Evolutionary conservation across 176 grass and related monocot species (phyloP), one percentile per base, ranked within the genome.

Genomic region (Leersia perrieri): DNA sequence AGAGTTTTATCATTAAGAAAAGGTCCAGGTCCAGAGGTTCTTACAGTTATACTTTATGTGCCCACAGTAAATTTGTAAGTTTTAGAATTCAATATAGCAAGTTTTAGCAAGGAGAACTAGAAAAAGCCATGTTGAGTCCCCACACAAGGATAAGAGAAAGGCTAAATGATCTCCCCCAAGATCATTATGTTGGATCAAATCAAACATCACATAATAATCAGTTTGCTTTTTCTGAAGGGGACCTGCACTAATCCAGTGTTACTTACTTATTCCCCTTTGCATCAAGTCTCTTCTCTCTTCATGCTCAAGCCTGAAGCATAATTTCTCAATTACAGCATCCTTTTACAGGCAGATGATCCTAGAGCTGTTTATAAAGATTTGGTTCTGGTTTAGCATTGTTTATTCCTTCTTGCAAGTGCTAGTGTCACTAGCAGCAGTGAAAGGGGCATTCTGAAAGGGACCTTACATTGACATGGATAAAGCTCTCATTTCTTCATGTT

Each of bases 401-500:
- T 85, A 89, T 89, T 85, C 72, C 77, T 77, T 57, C 44, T 11
- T 72, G 28, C 72, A 12, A 85, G 82, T 85, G 88, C 83, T 76
- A 22, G 72, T 76, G 72, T 89, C 88, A 89, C 83, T 89, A 77
- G 72, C 83, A 85, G 73, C 88, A 89, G 83, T 77, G 77, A 82
- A 85, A 89, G 55, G 57, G 60, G 58, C 44, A 36, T 22, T 8
- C 40, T n/a, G 82, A 89, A 44, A 85, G 66, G 35, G 77, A 77
- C 82, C 5, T 77, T 28, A 18, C 77, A 60, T 18, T 83, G 41
- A 1, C 33, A 64, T 42, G 86, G 66, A 77, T 81, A 51, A 33
- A 38, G 39, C 55, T 55, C 13, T 66, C 39, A 65, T 29, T 73
- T 65, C 60, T 42, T 33, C 26, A 22, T 55, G 44, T 71, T 11